Conservation (phyloP, 164 flowering plant genomes). For the Buxus sempervirens region DNA sequence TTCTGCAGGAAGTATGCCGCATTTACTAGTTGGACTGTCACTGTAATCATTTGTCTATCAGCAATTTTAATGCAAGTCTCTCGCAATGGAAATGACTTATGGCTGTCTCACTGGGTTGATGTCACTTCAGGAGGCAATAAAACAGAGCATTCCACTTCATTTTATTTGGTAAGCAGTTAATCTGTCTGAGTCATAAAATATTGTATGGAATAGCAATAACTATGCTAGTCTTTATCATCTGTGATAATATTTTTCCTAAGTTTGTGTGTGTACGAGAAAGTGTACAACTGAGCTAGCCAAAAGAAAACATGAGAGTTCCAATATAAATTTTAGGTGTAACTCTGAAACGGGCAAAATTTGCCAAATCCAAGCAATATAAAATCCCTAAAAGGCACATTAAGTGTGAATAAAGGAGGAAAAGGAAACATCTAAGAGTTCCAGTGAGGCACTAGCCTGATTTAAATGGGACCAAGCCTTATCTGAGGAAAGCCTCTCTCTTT, state of each 20-base stretch:
- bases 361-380: too few species aligned
- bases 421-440: too few species aligned
- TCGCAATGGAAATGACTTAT: slow-evolving; percentile 95
- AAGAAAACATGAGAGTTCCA: too few species aligned
- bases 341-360: too few species aligned
- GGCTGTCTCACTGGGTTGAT: slow-evolving; percentile 98
- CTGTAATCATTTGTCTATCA: slow-evolving; percentile 54
- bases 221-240: not conserved
- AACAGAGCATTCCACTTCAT: slow-evolving; percentile 44
- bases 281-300: too few species aligned
- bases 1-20: slow-evolving; percentile 73
- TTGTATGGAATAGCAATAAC: not conserved
- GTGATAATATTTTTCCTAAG: not conserved
- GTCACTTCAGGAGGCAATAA: slow-evolving; percentile 33
- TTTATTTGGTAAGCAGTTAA: slow-evolving; percentile 62
- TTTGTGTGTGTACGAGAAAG: too few species aligned
- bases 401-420: too few species aligned
- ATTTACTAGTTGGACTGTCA: slow-evolving; percentile 69
- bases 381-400: too few species aligned
- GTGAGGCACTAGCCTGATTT: too few species aligned
- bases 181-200: slow-evolving; percentile 1
- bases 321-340: too few species aligned
- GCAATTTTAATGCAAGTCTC: slow-evolving; percentile 96
- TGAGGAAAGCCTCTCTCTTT: too few species aligned
- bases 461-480: too few species aligned